Percentiles rank a stretch among this genome's conserved stretches.
Evolutionary conservation across 768 basidiomycete species (phyloP).

Genomic region (Psilocybe cyanescens): DNA sequence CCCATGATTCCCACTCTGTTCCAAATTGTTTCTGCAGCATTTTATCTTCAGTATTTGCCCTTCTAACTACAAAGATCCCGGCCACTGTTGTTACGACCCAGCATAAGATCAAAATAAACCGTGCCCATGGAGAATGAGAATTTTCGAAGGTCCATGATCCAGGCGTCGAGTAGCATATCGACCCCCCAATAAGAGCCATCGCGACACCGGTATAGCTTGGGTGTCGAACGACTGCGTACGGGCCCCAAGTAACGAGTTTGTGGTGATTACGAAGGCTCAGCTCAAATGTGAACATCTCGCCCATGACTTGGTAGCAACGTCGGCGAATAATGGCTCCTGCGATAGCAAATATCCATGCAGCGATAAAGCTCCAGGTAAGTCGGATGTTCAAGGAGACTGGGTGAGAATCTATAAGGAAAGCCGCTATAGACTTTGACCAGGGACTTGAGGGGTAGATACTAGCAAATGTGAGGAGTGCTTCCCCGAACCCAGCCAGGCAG

Average conservation of each 20-base stretch:
- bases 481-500: not conserved
- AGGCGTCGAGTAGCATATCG: slow-evolving; percentile 10
- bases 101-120: slow-evolving; percentile 14
- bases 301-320: slow-evolving; percentile 18
- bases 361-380: slow-evolving; percentile 9
- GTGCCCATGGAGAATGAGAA: slow-evolving; percentile 10
- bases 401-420: not conserved
- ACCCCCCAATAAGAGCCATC: slow-evolving; percentile 12
- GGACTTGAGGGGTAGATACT: not conserved
- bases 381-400: not conserved
- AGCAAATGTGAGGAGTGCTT: not conserved
- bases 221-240: slow-evolving; percentile 22
- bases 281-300: slow-evolving; percentile 22
- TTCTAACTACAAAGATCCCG: slow-evolving; percentile 11
- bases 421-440: not conserved
- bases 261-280: slow-evolving; percentile 20
- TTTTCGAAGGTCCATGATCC: slow-evolving; percentile 22
- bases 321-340: slow-evolving; percentile 14
- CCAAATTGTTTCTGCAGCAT: slow-evolving; percentile 33
- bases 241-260: slow-evolving; percentile 19
- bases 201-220: slow-evolving; percentile 18
- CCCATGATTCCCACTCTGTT: slow-evolving; percentile 35
- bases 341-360: slow-evolving; percentile 15
- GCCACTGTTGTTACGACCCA: slow-evolving; percentile 14
- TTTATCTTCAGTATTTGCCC: slow-evolving; percentile 35